These are phyloP conservation scores for Clitoria ternatea DNA, from an alignment of 306 rosid genomes.

Conservation along the genomic window DNA sequence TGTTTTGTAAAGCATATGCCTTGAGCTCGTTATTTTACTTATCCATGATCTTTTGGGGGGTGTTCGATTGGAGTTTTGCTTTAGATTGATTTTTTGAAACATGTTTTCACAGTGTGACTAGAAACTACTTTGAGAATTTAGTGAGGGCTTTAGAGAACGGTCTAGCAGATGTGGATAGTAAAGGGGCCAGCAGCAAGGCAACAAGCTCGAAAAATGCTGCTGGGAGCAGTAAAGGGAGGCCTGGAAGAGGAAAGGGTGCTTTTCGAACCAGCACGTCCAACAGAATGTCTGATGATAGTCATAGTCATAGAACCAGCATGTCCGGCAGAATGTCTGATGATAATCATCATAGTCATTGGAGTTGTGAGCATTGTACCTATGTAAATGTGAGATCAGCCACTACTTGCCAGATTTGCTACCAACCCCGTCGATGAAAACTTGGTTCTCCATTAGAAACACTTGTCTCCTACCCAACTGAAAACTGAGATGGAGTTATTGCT, in stretches of 20 bases:
- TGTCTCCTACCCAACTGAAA: background rate
- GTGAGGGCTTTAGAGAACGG: conserved; percentile 63
- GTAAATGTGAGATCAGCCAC: conserved; percentile 33
- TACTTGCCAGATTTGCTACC: conserved; percentile 42
- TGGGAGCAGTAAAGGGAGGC: conserved; percentile 44
- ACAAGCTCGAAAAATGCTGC: conserved; percentile 39
- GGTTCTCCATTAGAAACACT: background rate
- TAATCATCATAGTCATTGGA: conserved; percentile 34
- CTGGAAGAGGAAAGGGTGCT: conserved; percentile 41
- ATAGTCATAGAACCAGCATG: conserved; percentile 23
- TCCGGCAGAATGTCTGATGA: conserved; percentile 32
- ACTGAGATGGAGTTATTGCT: background rate
- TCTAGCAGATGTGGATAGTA: conserved; percentile 46
- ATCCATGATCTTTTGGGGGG: background rate
- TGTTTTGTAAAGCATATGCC: background rate
- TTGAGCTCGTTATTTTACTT: background rate
- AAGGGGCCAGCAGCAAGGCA: conserved; percentile 43
- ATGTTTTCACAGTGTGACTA: conserved; percentile 40
- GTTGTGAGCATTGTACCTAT: conserved; percentile 40
- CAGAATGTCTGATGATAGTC: conserved; percentile 30
- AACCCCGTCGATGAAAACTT: conserved; percentile 31
- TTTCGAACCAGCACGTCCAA: conserved; percentile 24
- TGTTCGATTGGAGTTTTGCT: background rate
- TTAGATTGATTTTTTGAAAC: conserved; percentile 10
- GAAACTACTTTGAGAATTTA: conserved; percentile 50